These are phyloP conservation scores for Closterium sp. DNA, from an alignment of 139 green algal genomes.

Conservation along the genomic window DNA sequence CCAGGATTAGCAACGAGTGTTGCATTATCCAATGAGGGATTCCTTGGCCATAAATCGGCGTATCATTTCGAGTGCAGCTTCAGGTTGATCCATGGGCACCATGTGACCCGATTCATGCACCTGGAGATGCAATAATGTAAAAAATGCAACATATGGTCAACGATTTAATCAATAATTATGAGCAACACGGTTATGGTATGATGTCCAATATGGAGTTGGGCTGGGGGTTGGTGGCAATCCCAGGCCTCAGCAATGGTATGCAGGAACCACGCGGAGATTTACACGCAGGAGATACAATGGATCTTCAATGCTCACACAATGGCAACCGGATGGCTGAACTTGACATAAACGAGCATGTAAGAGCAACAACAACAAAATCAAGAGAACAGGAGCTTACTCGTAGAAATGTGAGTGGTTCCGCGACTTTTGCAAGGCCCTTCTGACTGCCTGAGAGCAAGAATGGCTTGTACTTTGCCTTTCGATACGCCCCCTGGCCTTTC, in stretches of 20 bases:
- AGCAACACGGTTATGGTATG: no score
- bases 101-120: constrained; percentile 25
- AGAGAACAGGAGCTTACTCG: neutral
- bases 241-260: no score
- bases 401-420: constrained; percentile 11
- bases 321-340: neutral
- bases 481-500: constrained; percentile 43
- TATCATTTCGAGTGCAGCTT: constrained; percentile 28
- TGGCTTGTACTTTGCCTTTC: neutral
- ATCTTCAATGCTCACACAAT: neutral
- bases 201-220: no score
- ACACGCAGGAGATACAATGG: no score
- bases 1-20: no score
- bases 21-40: constrained; percentile 5
- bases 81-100: constrained; percentile 36
- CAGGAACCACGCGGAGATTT: neutral
- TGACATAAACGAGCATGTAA: neutral
- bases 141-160: no score
- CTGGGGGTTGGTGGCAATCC: no score
- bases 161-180: no score
- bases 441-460: constrained; percentile 26
- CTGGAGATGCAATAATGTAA: neutral
- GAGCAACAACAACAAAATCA: neutral
- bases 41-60: neutral
- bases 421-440: constrained; percentile 1